Base-by-base conservation (phyloP, 148 eudicot species). In the Cornus suecica region DNA sequence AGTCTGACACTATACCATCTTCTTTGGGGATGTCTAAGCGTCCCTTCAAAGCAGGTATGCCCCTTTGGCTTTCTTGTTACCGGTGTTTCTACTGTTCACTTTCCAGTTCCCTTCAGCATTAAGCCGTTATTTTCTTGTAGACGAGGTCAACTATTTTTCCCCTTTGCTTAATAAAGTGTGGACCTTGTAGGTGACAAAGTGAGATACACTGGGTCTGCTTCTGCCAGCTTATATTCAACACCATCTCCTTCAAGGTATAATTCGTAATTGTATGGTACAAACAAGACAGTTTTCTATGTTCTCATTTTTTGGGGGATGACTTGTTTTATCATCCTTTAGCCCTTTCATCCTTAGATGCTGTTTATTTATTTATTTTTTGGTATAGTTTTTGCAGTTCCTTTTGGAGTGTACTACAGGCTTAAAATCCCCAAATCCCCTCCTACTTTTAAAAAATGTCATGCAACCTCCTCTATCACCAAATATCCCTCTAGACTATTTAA, bases 121-220 rank as follows among this genome's bases (percentile, higher is more conserved):
- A 29, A 27, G 58, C 37, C 26, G 61, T 28, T 23, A 13, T 15
- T 62, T 37, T 45, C 45, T 18, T 71, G 31, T 16, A 48, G 29
- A 64, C 64, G 23, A 4, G 42, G 56, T 77, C 70, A 54, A 28
- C 48, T 31, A n/a, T 62, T 70, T 70, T 63, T 28, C 66, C 45
- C 0, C 16, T 78, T 73, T 10, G 13, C 67, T 48, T 1, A 32
- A 31, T 66, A 15, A 16, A 79, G 60, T 66, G 42, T 37, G 42
- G 42, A 75, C 71, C 66, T 52, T 73, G 25, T 70, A 91, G 98
- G 98, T 73, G 98, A 94, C 84, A 86, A 82, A 82, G 98, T 94
- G 76, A 89, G 84, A 74, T 94, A 82, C 79, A 76, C 79, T 2
- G 90, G 92, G 73, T 60, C 92, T 54, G 66, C 85, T 79, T 86